Percentiles rank a stretch among this genome's conserved stretches.
Evolutionary conservation across 306 rosid species (phyloP).

Genomic region (Glycine tomentella): DNA sequence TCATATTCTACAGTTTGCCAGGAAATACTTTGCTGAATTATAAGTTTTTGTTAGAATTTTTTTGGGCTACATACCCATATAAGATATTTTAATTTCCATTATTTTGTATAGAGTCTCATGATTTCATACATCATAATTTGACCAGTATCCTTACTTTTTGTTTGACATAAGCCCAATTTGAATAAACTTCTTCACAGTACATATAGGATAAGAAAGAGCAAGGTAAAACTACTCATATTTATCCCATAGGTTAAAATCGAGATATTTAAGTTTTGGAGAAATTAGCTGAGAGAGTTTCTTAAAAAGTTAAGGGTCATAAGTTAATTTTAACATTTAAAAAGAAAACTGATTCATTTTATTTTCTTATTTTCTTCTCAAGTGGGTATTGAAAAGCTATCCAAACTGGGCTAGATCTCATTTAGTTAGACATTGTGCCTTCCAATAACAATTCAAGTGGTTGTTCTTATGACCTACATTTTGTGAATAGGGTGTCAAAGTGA

Average conservation of each 20-base stretch:
- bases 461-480: slow-evolving; percentile 22
- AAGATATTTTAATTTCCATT: neutral
- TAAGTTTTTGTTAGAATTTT: too few relatives aligned
- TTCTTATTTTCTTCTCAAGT: neutral
- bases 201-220: neutral
- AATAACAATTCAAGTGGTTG: slow-evolving; percentile 1
- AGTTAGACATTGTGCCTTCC: neutral
- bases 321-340: neutral
- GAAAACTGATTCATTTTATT: neutral
- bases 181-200: neutral
- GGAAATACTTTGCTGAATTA: neutral
- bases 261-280: neutral
- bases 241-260: neutral
- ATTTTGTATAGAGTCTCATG: neutral
- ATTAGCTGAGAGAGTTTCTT: neutral
- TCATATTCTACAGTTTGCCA: slow-evolving; percentile 5
- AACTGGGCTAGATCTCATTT: neutral
- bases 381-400: neutral
- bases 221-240: neutral
- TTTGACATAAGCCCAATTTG: neutral
- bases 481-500: slow-evolving; percentile 66
- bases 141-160: neutral
- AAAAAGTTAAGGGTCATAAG: too few relatives aligned
- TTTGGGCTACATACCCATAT: neutral
- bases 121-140: neutral